A percentile compares a stretch with the other conserved stretches of the same genome.
These are phyloP conservation scores for Nannizzia gypsea DNA, from an alignment of 2,329 filamentous ascomycete species.

Conservation along the genomic window DNA sequence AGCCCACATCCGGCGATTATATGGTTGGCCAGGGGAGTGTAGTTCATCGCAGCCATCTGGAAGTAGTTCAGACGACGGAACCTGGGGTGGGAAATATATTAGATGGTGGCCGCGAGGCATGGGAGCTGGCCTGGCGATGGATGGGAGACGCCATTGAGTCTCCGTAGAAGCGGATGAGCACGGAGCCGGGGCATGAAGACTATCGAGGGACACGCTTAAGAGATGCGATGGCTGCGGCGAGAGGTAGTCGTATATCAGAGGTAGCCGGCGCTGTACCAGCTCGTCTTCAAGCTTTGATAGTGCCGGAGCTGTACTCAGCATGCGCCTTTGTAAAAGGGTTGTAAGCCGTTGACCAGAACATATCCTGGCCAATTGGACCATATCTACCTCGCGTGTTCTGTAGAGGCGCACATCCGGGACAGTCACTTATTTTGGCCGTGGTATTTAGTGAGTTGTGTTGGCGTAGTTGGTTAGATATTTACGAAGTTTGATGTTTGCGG, in stretches of 20 bases:
- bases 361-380: not conserved
- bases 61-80: conserved; percentile 51
- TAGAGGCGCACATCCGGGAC: not conserved
- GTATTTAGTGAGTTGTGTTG: not conserved
- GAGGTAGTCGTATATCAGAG: conserved; percentile 44
- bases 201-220: conserved; percentile 50
- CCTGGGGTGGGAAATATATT: conserved; percentile 70
- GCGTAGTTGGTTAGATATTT: not conserved
- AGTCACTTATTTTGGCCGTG: not conserved
- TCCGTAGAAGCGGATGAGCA: conserved; percentile 14
- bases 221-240: conserved; percentile 53
- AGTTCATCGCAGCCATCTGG: conserved; percentile 74
- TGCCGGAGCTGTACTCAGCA: not conserved
- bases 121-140: conserved; percentile 19
- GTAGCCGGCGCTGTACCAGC: conserved; percentile 40
- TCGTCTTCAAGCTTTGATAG: conserved; percentile 3
- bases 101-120: conserved; percentile 57
- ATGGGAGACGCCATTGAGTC: conserved; percentile 21
- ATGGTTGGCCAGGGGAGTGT: conserved; percentile 62
- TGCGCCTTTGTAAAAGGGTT: not conserved
- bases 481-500: not conserved
- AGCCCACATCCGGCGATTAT: conserved; percentile 74
- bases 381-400: not conserved
- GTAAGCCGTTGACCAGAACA: not conserved
- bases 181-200: conserved; percentile 37